Evolutionary conservation across 495 filamentous ascomycete genomes (phyloP), one percentile per base, ranked within the genome.

Genomic region (Saxispiralis lemnorum): DNA sequence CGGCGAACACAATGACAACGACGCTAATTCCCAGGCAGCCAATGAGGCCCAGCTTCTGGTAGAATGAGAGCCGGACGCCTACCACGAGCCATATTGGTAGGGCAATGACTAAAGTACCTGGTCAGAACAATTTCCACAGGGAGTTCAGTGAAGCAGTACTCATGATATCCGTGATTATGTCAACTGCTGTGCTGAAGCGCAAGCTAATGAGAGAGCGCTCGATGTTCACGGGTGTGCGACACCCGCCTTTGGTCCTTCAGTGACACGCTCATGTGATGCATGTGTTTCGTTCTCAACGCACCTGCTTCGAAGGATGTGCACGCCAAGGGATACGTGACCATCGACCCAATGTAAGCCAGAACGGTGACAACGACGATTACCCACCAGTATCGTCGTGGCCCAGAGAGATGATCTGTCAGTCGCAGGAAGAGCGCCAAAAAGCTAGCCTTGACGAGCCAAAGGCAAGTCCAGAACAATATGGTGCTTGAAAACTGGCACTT

Each of bases 351-450:
- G 35, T 52, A 55, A 14, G 41, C 48, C 7, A 47, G 44, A 5
- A 50, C 16, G 16, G 43, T 48, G 11, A 56, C 28, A 14, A 49
- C 35, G 5, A 51, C 15, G 14, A 49, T 48, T 2, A 51, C 35
- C 45, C 52, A 58, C 59, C 57, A 60, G 10, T 52, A 49, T 17
- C 51, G 38, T 17, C 43, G 35, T 24, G 51, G 52, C 11, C 43
- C 31, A 19, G 17, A 10, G 9, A 59, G 35, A 2, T 50, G 44
- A 14, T 51, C 43, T 6, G 54, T 55, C n/a, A 62, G 50, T 19
- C 52, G 57, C 13, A 37, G 47, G 43, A 62, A 59, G 52, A 62
- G 60, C 16, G 54, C 10, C 6, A 62, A 39, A 33, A 60, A 60
- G 38, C 44, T 54, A 28, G 58, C 33, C 37, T 62, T 62, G 48